phyloP scores from a whole-genome alignment of 441 rosid genomes.

The Capsella rubella region DNA sequence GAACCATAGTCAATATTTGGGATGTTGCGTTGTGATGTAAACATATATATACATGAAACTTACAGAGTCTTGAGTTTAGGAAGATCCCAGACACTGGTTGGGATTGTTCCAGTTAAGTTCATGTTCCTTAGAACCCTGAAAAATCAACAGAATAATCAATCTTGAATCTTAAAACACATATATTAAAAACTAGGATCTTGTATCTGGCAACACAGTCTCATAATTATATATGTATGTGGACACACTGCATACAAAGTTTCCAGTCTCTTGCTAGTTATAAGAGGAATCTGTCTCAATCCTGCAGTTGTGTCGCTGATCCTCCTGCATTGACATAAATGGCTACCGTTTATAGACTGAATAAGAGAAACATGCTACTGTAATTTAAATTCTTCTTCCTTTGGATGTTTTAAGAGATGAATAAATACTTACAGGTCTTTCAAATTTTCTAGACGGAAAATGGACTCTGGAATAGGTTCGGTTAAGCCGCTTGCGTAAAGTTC shows the following conservation, averaged over 20 bases:
- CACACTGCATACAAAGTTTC: constrained; percentile 35
- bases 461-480: constrained; percentile 37
- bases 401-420: background rate
- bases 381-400: background rate
- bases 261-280: constrained; percentile 41
- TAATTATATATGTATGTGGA: constrained; percentile 7
- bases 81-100: constrained; percentile 43
- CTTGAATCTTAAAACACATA: constrained; percentile 8
- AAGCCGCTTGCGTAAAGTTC: constrained; percentile 46
- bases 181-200: background rate
- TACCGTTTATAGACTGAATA: constrained; percentile 10
- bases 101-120: constrained; percentile 44
- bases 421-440: constrained; percentile 40
- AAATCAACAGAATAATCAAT: constrained; percentile 14
- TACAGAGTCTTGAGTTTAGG: constrained; percentile 44
- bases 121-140: constrained; percentile 43
- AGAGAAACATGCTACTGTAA: background rate
- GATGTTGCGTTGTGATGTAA: background rate
- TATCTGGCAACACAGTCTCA: background rate
- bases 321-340: constrained; percentile 29
- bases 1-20: background rate
- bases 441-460: constrained; percentile 39
- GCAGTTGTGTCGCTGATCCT: constrained; percentile 44
- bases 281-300: constrained; percentile 37
- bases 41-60: constrained; percentile 18